phyloP scores from a whole-genome alignment of 305 asterid genomes.

The Ruellia speciosa region DNA sequence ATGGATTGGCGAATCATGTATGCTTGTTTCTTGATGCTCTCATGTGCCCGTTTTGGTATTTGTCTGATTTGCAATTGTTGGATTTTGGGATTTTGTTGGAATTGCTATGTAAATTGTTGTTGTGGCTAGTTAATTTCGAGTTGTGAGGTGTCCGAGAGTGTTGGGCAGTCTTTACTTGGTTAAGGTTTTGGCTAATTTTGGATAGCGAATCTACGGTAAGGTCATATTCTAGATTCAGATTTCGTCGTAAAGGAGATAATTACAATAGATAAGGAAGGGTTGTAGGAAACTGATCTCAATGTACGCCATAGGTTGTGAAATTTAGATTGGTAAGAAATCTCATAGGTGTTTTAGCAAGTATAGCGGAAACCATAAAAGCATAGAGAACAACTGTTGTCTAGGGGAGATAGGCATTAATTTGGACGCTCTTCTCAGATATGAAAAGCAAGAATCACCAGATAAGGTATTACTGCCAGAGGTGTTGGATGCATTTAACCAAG shows the following conservation, averaged over 20 bases:
- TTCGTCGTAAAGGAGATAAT: too few relatives aligned
- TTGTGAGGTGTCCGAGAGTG: slow-evolving; percentile 6
- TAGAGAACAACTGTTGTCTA: not conserved
- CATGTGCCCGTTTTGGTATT: not conserved
- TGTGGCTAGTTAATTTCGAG: not conserved
- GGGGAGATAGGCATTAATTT: not conserved
- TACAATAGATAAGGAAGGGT: not conserved
- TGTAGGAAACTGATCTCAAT: slow-evolving; percentile 7
- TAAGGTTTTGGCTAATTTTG: not conserved
- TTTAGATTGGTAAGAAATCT: not conserved
- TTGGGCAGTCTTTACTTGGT: slow-evolving; percentile 1
- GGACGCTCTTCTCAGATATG: not conserved
- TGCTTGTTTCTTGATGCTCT: not conserved
- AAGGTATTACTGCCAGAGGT: too few relatives aligned
- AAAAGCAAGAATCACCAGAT: not conserved
- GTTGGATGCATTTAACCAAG: too few relatives aligned
- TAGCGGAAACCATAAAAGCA: slow-evolving; percentile 5
- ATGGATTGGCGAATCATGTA: not conserved
- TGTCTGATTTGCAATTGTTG: too few relatives aligned
- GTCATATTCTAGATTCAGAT: not conserved
- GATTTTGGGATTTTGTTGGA: too few relatives aligned
- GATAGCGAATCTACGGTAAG: not conserved
- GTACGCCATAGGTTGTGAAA: not conserved
- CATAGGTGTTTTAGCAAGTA: not conserved
- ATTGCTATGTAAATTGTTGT: too few relatives aligned